phyloP scores from a whole-genome alignment of 768 basidiomycete genomes.

The Daedaleopsis sinensis region DNA sequence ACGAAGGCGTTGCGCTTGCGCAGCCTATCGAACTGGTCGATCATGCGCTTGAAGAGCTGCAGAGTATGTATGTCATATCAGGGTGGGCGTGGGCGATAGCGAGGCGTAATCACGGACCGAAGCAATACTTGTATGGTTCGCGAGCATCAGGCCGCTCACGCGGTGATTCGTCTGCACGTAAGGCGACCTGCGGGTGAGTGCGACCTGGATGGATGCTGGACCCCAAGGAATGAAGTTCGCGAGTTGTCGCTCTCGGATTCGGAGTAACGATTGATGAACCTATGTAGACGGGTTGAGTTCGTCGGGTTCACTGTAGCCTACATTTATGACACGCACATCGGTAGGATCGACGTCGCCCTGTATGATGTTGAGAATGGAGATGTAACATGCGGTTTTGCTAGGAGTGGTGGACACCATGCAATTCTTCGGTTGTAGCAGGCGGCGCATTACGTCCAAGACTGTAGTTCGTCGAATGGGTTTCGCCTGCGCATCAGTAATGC shows the following conservation, averaged over 20 bases:
- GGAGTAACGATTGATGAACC: conserved; percentile 96
- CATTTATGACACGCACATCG: conserved; percentile 59
- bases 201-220: conserved; percentile 97
- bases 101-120: conserved; percentile 54
- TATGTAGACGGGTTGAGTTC: conserved; percentile 33
- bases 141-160: conserved; percentile 97
- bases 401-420: conserved; percentile 96
- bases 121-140: conserved; percentile 98
- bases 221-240: conserved; percentile 99
- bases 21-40: conserved; percentile 92
- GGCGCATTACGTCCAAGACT: conserved; percentile 97
- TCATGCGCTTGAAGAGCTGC: conserved; percentile 93
- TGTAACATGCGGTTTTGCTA: conserved; percentile 92
- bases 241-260: conserved; percentile 94
- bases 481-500: conserved; percentile 46
- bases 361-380: conserved; percentile 97
- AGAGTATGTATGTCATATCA: not conserved
- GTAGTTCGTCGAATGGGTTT: conserved; percentile 96
- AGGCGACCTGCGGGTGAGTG: conserved; percentile 87
- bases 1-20: conserved; percentile 90
- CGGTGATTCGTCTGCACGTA: conserved; percentile 89
- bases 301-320: conserved; percentile 2
- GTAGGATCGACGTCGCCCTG: conserved; percentile 98
- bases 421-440: conserved; percentile 96
- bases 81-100: not conserved